Conservation (phyloP, 1,284 basidiomycete genomes). For the Sanguinoderma infundibulare region DNA sequence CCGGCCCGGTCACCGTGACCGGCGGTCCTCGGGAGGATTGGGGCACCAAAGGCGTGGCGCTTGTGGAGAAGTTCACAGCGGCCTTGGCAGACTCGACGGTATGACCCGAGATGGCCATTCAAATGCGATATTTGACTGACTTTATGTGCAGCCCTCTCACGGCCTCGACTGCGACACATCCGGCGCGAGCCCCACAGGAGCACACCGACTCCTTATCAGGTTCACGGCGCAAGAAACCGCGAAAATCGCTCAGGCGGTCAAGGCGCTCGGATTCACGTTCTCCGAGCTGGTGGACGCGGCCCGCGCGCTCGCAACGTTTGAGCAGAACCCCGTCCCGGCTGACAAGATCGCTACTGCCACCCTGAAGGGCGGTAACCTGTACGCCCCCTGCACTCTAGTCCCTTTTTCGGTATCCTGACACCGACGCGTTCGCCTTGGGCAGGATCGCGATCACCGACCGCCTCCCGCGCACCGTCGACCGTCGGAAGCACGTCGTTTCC, state of each 20-base stretch:
- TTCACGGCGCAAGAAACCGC: neutral
- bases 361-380: neutral
- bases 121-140: neutral
- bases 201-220: neutral
- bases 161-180: neutral
- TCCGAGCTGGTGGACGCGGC: neutral
- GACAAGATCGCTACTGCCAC: neutral
- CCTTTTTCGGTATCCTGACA: neutral
- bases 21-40: conserved; percentile 13
- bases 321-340: neutral
- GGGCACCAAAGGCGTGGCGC: conserved; percentile 3
- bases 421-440: neutral
- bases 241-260: neutral
- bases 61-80: neutral
- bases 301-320: neutral
- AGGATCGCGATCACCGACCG: neutral
- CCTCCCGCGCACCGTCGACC: neutral
- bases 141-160: neutral
- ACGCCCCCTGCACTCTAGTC: neutral
- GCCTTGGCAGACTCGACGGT: neutral
- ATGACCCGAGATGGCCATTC: neutral
- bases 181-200: neutral
- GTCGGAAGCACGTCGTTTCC: neutral
- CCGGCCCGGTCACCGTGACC: conserved; percentile 13
- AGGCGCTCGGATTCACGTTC: neutral